Evolutionary conservation across 495 filamentous ascomycete species (phyloP), one percentile per base, ranked within the genome.

Genomic region (Xylaria acuta): DNA sequence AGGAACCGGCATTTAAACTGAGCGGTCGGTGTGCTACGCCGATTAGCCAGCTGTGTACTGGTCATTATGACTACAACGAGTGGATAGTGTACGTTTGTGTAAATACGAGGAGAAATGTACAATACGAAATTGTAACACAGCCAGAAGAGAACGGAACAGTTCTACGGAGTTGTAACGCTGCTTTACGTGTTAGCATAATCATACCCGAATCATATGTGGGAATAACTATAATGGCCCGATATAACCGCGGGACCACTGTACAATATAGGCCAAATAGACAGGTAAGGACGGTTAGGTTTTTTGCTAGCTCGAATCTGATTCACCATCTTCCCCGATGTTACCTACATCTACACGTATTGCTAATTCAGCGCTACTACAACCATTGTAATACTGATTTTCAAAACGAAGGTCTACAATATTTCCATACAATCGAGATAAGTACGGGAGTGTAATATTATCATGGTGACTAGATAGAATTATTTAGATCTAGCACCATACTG

Each of bases 51-150:
- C 54, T 60, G 54, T 58, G 40, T 54, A 69, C 54, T 38, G 69
- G 72, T 71, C 63, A 64, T 14, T 36, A 22, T 14, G 32, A 36
- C 58, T 30, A 43, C 5, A 47, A 12, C 43, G 45, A 41, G 34
- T 41, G n/a, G 68, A 63, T 30, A 47, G 53, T 45, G 59, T 58
- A 40, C 40, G 30, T 64, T 67, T 67, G 51, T 75, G 67, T 74
- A 77, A 62, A 69, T 74, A 72, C 56, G 25, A 71, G 34, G 62
- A 20, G 41, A 25, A 27, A 75, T 74, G 60, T 54, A 72, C 71
- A 73, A 75, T 71, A 70, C 56, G 56, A 64, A 64, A 74, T 62
- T 16, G 51, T 68, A 41, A 40, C 47, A 69, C 38, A 30, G 14
- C 20, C 36, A 60, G 27, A 32, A 34, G 1, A 64, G 6, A 32